A percentile compares a stretch with the other conserved stretches of the same genome.
Evolutionary conservation across 106 monocot genomes (phyloP).

Genomic region (Dendrobium chrysotoxum): DNA sequence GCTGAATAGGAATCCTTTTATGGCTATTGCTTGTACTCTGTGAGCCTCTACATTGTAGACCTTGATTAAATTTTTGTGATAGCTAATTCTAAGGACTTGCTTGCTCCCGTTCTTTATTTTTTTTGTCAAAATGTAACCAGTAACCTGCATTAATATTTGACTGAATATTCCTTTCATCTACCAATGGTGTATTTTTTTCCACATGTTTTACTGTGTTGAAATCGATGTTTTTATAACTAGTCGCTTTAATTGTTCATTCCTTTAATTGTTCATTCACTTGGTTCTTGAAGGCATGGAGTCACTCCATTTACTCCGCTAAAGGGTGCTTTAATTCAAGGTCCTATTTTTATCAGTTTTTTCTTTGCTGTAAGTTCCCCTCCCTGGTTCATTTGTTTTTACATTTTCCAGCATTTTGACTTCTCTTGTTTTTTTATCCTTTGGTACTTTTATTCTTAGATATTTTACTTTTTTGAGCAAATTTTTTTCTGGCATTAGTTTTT

Average conservation of each 20-base stretch:
- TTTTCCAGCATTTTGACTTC: background rate
- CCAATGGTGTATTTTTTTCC: background rate
- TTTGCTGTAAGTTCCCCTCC: conserved; percentile 57
- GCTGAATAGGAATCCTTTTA: background rate
- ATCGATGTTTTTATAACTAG: background rate
- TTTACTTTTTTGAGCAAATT: background rate
- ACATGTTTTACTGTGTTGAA: background rate
- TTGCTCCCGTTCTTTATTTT: background rate
- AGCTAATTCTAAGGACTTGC: background rate
- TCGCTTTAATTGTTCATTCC: background rate
- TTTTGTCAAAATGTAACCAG: background rate
- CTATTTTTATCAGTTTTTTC: conserved; percentile 93
- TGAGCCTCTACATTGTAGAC: background rate
- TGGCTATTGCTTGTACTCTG: background rate
- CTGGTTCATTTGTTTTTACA: background rate
- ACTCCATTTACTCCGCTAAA: conserved; percentile 90
- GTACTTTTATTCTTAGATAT: background rate
- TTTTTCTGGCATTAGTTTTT: background rate
- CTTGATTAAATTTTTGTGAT: background rate
- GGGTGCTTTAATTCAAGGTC: conserved; percentile 84
- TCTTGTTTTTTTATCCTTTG: background rate
- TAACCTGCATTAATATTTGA: background rate
- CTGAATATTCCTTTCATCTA: background rate
- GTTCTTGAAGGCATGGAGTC: conserved; percentile 73
- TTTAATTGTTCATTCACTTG: conserved; percentile 5